Conservation (phyloP, 1,284 basidiomycete genomes). For the Leucoagaricus sp. region DNA sequence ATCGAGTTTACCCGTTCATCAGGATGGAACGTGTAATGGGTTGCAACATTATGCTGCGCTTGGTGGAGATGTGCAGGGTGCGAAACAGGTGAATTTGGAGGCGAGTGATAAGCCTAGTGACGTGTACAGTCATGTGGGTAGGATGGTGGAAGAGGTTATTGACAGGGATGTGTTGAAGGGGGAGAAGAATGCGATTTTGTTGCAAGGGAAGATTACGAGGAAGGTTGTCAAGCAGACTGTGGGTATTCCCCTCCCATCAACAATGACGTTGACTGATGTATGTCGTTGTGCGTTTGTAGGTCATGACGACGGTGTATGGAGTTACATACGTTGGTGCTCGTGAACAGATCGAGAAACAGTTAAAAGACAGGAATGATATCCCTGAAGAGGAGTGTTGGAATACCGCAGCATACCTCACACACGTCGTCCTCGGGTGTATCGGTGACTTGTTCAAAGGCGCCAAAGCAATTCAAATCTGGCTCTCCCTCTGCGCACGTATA, state of each 20-base stretch:
- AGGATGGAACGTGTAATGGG: constrained; percentile 97
- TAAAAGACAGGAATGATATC: constrained; percentile 79
- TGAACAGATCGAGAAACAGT: constrained; percentile 92
- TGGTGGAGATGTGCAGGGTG: constrained; percentile 90
- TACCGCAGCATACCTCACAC: constrained; percentile 84
- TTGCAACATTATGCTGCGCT: constrained; percentile 98
- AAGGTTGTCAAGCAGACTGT: constrained; percentile 99
- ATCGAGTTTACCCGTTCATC: constrained; percentile 89
- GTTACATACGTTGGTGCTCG: constrained; percentile 96
- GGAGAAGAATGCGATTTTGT: constrained; percentile 58
- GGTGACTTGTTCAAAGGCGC: constrained; percentile 94
- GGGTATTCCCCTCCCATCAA: constrained; percentile 24
- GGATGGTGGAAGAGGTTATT: constrained; percentile 65
- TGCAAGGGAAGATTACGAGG: constrained; percentile 82
- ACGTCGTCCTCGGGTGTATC: constrained; percentile 79
- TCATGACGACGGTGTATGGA: constrained; percentile 99
- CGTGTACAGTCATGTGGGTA: constrained; percentile 94
- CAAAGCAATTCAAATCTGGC: constrained; percentile 90
- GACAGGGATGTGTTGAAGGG: constrained; percentile 50
- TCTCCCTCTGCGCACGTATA: constrained; percentile 80
- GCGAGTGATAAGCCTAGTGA: constrained; percentile 89
- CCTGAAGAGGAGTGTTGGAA: constrained; percentile 73
- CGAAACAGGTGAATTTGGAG: constrained; percentile 91
- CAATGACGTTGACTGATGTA: not conserved
- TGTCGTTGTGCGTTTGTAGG: constrained; percentile 40